Evolutionary conservation across 257 asterid genomes (phyloP), one percentile per base, ranked within the genome.

Genomic region (Striga asiatica): DNA sequence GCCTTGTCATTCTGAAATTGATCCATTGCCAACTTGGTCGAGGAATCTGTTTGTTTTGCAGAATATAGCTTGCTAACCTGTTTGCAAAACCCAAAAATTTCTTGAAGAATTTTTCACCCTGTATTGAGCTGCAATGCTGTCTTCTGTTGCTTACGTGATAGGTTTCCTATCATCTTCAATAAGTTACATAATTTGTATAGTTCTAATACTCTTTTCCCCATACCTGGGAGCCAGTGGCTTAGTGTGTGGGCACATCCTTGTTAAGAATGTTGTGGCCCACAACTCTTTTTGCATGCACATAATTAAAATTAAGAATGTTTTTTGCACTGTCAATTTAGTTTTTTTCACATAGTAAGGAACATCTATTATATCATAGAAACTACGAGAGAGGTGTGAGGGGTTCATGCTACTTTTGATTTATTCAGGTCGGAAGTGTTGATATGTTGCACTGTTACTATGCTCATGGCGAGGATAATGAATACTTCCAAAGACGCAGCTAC

Each of bases 361-460:
- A 7, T 16, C n/a, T n/a, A 24, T 16, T 16, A 43, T 17, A 17
- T 43, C 5, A 3, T 19, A 8, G 13, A 18, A 18, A 8, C 13
- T 45, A 27, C 13, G 10, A 45, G 8, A 45, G 1, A 19, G n/a
- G n/a, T n/a, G n/a, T n/a, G 28, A 14, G 6, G 9, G 32, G 22
- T 29, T 14, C 20, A 11, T 46, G 60, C 56, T 68, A 47, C 34
- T 68, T 27, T 51, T 37, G 29, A 64, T 54, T 62, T 71, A 34
- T 74, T 55, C 74, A 85, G 95, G 95, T 85, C 32, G 95, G 91
- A 73, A 85, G 95, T 67, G 66, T 85, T 70, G 94, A 85, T 66
- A 77, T 71, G 91, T 67, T 85, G 68, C 94, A 85, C 64, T 85
- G 95, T 74, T 85, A 85, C 71, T 85, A 85, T 73, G 95, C 95